phyloP scores from a whole-genome alignment of 2,329 filamentous ascomycete genomes.

The Curvularia hawaiiensis region DNA sequence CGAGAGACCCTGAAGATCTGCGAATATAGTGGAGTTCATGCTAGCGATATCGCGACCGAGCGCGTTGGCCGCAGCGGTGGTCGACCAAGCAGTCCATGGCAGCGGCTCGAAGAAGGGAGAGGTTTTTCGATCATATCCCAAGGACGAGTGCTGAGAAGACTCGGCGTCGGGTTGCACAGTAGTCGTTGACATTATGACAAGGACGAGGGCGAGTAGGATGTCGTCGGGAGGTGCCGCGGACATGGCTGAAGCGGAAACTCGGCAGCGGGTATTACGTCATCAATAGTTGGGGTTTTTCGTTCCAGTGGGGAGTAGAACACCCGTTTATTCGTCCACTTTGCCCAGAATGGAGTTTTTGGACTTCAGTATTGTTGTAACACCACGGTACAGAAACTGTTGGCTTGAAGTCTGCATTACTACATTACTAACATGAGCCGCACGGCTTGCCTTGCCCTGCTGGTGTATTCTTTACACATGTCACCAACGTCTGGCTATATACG shows the following conservation, averaged over 20 bases:
- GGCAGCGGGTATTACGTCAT: background rate
- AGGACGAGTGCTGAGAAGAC: background rate
- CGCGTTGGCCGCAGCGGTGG: background rate
- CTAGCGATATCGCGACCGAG: background rate
- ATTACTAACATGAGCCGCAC: background rate
- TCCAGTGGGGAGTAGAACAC: background rate
- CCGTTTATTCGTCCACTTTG: no score
- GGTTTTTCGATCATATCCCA: background rate
- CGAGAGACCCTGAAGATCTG: conserved; percentile 5
- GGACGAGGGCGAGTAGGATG: background rate
- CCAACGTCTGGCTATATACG: background rate
- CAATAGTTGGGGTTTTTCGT: background rate
- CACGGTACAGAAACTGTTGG: background rate
- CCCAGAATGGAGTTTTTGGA: background rate
- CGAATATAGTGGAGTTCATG: conserved; percentile 9
- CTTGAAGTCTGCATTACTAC: background rate
- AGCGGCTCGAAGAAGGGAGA: background rate
- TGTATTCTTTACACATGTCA: background rate
- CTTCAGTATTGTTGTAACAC: background rate
- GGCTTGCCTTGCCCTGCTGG: background rate
- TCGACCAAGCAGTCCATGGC: conserved; percentile 1
- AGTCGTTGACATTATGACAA: background rate
- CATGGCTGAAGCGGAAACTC: background rate
- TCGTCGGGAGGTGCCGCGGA: background rate
- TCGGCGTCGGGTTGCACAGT: background rate